Conservation (phyloP, 2,329 filamentous ascomycete species). For the Arthroderma uncinatum region DNA sequence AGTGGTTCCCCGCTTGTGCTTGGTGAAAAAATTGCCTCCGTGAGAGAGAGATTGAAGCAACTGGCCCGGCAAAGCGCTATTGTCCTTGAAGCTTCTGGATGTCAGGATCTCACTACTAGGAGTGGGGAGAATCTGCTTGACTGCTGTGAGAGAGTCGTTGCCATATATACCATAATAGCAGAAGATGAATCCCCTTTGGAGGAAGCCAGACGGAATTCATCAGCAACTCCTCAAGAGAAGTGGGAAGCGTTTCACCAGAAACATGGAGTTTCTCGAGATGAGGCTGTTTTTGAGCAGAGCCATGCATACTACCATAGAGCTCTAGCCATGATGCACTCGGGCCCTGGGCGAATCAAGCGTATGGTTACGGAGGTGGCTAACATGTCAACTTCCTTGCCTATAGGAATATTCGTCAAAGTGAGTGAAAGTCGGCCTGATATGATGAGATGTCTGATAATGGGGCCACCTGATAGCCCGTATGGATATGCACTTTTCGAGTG, state of each 20-base stretch:
- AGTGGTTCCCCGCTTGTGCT: constrained; percentile 6
- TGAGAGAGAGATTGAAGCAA: constrained; percentile 18
- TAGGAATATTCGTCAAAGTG: constrained; percentile 43
- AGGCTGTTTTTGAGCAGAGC: constrained; percentile 25
- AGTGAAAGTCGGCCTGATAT: constrained; percentile 37
- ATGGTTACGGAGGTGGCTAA: constrained; percentile 38
- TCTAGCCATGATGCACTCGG: constrained; percentile 10
- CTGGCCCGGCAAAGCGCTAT: constrained; percentile 25
- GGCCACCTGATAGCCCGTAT: constrained; percentile 43
- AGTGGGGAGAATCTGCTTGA: constrained; percentile 24
- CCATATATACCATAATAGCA: constrained; percentile 21
- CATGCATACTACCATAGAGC: constrained; percentile 16
- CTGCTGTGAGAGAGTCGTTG: constrained; percentile 25
- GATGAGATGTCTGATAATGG: constrained; percentile 43
- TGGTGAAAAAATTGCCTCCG: constrained; percentile 11
- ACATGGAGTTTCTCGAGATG: constrained; percentile 29
- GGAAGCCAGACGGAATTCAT: neutral
- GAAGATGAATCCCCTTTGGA: neutral
- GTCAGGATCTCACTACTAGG: constrained; percentile 16
- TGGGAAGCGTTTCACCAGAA: constrained; percentile 25
- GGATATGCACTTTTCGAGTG: constrained; percentile 44
- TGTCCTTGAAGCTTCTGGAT: constrained; percentile 20
- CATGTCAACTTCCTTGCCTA: constrained; percentile 38
- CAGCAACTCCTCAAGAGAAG: constrained; percentile 15
- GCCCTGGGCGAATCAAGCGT: constrained; percentile 38